These are phyloP conservation scores for Ascochyta pisi DNA, from an alignment of 2,329 filamentous ascomycete genomes.

Conservation along the genomic window DNA sequence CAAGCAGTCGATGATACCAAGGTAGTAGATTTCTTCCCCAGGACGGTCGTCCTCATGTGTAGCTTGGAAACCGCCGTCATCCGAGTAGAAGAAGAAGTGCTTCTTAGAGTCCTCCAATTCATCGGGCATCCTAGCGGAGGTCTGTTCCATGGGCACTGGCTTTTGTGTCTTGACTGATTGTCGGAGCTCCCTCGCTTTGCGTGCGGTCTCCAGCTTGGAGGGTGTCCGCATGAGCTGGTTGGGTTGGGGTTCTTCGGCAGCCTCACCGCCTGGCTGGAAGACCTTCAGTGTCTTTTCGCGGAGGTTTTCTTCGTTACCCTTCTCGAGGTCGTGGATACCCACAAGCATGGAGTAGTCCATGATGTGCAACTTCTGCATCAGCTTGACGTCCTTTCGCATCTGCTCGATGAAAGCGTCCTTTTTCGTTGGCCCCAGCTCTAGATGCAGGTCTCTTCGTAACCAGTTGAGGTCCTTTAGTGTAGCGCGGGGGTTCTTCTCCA, in stretches of 20 bases:
- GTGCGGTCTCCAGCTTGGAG: slow-evolving; percentile 88
- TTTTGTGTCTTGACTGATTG: slow-evolving; percentile 93
- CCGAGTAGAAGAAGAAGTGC: slow-evolving; percentile 86
- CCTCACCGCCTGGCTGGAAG: slow-evolving; percentile 83
- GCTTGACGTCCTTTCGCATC: slow-evolving; percentile 82
- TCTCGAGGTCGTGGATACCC: slow-evolving; percentile 87
- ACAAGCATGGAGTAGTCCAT: slow-evolving; percentile 99
- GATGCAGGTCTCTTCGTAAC: slow-evolving; percentile 81
- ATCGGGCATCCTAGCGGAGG: slow-evolving; percentile 85
- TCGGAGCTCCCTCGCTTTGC: slow-evolving; percentile 88
- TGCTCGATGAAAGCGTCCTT: slow-evolving; percentile 88
- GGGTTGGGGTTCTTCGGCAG: slow-evolving; percentile 58
- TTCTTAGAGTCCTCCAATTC: slow-evolving; percentile 72
- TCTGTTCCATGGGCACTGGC: slow-evolving; percentile 89
- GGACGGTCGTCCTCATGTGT: slow-evolving; percentile 87
- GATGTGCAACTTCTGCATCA: slow-evolving; percentile 88
- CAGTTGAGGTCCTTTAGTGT: slow-evolving; percentile 98
- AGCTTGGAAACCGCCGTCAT: slow-evolving; percentile 91
- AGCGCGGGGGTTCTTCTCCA: slow-evolving; percentile 87
- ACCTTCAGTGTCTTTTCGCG: slow-evolving; percentile 89
- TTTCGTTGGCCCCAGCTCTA: slow-evolving; percentile 89
- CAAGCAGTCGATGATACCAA: slow-evolving; percentile 97
- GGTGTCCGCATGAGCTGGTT: slow-evolving; percentile 85
- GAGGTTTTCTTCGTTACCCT: slow-evolving; percentile 94
- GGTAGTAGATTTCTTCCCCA: slow-evolving; percentile 94